phyloP scores from a whole-genome alignment of 202 grass and related monocot species.

The Setaria viridis region DNA sequence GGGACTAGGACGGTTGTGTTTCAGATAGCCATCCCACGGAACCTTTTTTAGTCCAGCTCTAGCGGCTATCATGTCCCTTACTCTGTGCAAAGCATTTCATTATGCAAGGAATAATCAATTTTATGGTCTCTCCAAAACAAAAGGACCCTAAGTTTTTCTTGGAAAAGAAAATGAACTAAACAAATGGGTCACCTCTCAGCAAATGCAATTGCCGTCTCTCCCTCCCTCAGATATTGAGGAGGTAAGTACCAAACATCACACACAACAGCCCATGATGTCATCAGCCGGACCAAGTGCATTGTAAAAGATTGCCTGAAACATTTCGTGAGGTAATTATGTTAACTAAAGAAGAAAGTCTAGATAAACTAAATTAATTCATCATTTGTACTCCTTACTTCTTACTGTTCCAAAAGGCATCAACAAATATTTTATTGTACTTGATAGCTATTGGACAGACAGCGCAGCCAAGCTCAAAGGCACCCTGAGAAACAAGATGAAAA shows the following conservation, averaged over 20 bases:
- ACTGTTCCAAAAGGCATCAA: constrained; percentile 99
- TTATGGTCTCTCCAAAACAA: background rate
- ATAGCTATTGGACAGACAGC: constrained; percentile 99
- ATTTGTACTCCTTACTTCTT: constrained; percentile 79
- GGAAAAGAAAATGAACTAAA: constrained; percentile 14
- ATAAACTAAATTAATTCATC: constrained; percentile 21
- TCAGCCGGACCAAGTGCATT: constrained; percentile 82
- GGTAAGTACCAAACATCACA: constrained; percentile 99
- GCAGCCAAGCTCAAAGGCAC: constrained; percentile 93
- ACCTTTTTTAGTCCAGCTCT: constrained; percentile 97
- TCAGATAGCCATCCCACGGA: constrained; percentile 98
- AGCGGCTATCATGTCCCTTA: constrained; percentile 96
- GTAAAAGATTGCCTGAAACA: constrained; percentile 93
- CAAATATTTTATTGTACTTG: constrained; percentile 99
- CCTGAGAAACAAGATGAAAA: constrained; percentile 53
- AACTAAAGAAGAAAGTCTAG: constrained; percentile 13
- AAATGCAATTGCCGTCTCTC: constrained; percentile 92
- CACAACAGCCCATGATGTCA: constrained; percentile 99
- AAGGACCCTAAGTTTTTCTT: background rate
- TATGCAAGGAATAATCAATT: background rate
- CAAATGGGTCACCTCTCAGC: constrained; percentile 80
- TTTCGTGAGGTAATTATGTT: constrained; percentile 14
- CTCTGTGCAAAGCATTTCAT: constrained; percentile 55
- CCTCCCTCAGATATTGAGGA: constrained; percentile 84
- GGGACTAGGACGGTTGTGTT: constrained; percentile 93